Conservation (phyloP, 1,139 yeast genomes). For the Suhomyces choctaworum region DNA sequence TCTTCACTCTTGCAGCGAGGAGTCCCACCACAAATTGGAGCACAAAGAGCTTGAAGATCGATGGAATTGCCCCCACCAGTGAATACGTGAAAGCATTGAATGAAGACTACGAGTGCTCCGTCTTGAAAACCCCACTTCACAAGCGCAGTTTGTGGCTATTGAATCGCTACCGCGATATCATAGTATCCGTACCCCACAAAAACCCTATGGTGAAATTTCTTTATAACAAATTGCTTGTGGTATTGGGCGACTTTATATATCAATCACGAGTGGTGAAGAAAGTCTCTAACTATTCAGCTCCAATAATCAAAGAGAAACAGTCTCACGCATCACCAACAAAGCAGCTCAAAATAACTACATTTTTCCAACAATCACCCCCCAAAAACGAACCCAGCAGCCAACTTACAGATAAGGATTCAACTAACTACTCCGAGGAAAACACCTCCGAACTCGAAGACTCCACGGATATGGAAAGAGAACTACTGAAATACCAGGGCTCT, state of each 20-base stretch:
- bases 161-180: constrained; percentile 14
- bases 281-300: constrained; percentile 7
- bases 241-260: constrained; percentile 15
- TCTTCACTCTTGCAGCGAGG: constrained; percentile 35
- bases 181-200: neutral
- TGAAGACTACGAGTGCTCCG: constrained; percentile 22
- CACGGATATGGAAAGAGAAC: constrained; percentile 22
- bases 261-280: constrained; percentile 10
- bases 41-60: constrained; percentile 16
- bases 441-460: constrained; percentile 11
- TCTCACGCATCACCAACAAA: constrained; percentile 11
- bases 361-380: constrained; percentile 13
- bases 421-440: constrained; percentile 34
- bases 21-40: constrained; percentile 30
- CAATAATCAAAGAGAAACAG: constrained; percentile 7
- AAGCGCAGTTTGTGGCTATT: constrained; percentile 24
- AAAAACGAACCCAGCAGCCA: constrained; percentile 1
- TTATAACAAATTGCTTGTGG: constrained; percentile 7
- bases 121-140: constrained; percentile 24
- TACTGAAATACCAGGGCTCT: constrained; percentile 16
- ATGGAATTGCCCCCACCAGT: constrained; percentile 22
- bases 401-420: constrained; percentile 14
- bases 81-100: constrained; percentile 22
- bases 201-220: constrained; percentile 8
- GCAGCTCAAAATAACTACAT: constrained; percentile 16